Evolutionary conservation across 495 filamentous ascomycete species (phyloP).

Genomic region (Penicillium samsonianum): DNA sequence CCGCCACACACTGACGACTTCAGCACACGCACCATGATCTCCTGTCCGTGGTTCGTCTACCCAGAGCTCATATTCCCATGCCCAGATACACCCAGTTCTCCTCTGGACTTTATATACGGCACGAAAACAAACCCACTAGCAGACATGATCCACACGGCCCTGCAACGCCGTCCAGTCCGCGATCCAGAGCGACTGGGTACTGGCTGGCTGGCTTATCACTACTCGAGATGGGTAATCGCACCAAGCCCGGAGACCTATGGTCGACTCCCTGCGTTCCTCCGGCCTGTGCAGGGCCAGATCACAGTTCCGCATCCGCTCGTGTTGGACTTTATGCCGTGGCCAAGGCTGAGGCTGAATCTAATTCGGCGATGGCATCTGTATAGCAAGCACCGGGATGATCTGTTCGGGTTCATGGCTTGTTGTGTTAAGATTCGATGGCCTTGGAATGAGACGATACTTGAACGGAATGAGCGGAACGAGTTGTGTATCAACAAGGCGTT

Average conservation of each 20-base stretch:
- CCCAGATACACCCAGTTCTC: conserved; percentile 26
- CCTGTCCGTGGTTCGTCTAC: conserved; percentile 20
- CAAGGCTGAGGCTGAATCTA: conserved; percentile 26
- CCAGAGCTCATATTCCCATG: conserved; percentile 22
- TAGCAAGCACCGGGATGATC: conserved; percentile 16
- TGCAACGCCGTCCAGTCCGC: conserved; percentile 27
- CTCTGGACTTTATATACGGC: conserved; percentile 33
- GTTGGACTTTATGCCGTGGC: conserved; percentile 27
- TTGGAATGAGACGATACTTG: conserved; percentile 31
- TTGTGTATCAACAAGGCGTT: conserved; percentile 25
- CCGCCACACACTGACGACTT: conserved; percentile 27
- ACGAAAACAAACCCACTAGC: conserved; percentile 30
- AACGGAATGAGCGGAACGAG: conserved; percentile 27
- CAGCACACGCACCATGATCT: conserved; percentile 3
- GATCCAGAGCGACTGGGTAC: conserved; percentile 30
- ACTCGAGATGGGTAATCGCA: conserved; percentile 24
- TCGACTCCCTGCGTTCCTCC: conserved; percentile 19
- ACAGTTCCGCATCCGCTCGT: conserved; percentile 23
- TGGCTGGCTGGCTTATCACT: conserved; percentile 28
- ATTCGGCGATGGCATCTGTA: conserved; percentile 28
- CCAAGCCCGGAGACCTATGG: conserved; percentile 27
- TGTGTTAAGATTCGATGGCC: conserved; percentile 37
- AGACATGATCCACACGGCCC: conserved; percentile 24
- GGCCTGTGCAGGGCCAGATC: conserved; percentile 24
- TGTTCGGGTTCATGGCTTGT: conserved; percentile 30